phyloP scores from a whole-genome alignment of 2,329 filamentous ascomycete genomes.

The Beauveria sp. region DNA sequence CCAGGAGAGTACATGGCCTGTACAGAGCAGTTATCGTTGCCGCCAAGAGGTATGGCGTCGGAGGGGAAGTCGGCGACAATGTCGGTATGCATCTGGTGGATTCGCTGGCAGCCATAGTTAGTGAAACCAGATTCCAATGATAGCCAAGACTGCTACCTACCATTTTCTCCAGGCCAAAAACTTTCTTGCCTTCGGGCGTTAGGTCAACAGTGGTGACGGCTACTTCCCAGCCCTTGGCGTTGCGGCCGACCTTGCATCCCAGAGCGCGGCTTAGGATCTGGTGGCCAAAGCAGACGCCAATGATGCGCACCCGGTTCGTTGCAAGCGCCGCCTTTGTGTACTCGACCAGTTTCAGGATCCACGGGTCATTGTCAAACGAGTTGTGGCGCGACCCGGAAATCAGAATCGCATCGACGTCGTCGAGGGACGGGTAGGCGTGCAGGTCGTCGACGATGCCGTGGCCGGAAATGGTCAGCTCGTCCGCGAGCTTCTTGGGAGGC shows the following conservation, averaged over 20 bases:
- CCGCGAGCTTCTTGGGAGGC: constrained; percentile 21
- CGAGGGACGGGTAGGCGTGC: constrained; percentile 62
- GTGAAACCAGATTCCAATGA: not conserved
- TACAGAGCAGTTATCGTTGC: constrained; percentile 59
- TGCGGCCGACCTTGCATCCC: constrained; percentile 58
- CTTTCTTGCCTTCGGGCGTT: constrained; percentile 58
- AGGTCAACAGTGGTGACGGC: constrained; percentile 63
- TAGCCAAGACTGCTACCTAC: constrained; percentile 23
- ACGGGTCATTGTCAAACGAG: constrained; percentile 64
- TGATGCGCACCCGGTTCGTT: constrained; percentile 56
- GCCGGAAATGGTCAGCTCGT: constrained; percentile 29
- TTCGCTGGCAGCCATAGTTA: constrained; percentile 36
- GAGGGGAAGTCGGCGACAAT: constrained; percentile 58
- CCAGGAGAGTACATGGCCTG: constrained; percentile 69
- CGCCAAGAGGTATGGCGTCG: constrained; percentile 55
- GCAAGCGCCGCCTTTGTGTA: constrained; percentile 54
- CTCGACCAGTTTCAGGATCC: constrained; percentile 68
- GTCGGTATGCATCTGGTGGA: constrained; percentile 86
- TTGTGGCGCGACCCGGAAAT: constrained; percentile 71
- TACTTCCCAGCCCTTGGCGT: constrained; percentile 71
- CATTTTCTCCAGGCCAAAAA: constrained; percentile 61
- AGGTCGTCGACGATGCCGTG: constrained; percentile 60
- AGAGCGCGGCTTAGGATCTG: constrained; percentile 74
- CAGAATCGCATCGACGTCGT: constrained; percentile 72
- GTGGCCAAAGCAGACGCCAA: constrained; percentile 83